A percentile compares a stretch with the other conserved stretches of the same genome.
Conservation (phyloP, 2,329 filamentous ascomycete genomes). For the Leptographium wingfieldii region DNA sequence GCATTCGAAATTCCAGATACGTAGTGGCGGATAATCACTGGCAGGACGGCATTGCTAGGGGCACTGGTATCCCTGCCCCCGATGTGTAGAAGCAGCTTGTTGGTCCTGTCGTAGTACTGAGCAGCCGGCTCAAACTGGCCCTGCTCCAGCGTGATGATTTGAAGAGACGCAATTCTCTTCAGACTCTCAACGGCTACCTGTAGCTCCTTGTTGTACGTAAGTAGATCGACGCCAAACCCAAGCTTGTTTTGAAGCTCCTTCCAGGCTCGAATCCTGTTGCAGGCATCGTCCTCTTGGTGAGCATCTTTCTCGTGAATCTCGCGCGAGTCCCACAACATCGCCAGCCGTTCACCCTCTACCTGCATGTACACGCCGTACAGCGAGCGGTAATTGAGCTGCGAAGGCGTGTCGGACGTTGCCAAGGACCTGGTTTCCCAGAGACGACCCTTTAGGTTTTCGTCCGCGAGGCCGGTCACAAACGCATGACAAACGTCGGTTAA, state of each 20-base stretch:
- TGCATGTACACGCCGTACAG: slow-evolving; percentile 41
- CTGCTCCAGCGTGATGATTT: slow-evolving; percentile 41
- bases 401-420: slow-evolving; percentile 18
- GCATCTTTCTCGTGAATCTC: slow-evolving; percentile 22
- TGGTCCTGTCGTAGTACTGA: slow-evolving; percentile 34
- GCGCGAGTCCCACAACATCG: slow-evolving; percentile 31
- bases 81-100: slow-evolving; percentile 25
- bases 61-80: slow-evolving; percentile 15
- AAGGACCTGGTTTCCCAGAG: slow-evolving; percentile 37
- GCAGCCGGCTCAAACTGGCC: slow-evolving; percentile 36
- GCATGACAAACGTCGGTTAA: slow-evolving; percentile 39
- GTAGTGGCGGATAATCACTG: slow-evolving; percentile 30
- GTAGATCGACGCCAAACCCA: slow-evolving; percentile 31
- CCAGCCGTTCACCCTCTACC: slow-evolving; percentile 42
- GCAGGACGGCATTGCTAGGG: slow-evolving; percentile 13
- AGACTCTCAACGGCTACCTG: slow-evolving; percentile 33
- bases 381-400: slow-evolving; percentile 27
- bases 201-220: slow-evolving; percentile 40
- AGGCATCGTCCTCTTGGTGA: slow-evolving; percentile 23
- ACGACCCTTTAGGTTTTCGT: slow-evolving; percentile 30
- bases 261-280: slow-evolving; percentile 32
- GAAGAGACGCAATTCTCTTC: slow-evolving; percentile 38
- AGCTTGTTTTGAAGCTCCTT: slow-evolving; percentile 25
- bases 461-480: slow-evolving; percentile 41
- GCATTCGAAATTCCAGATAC: slow-evolving; percentile 37